phyloP scores from a whole-genome alignment of 1,139 yeast species.

The Nakaseomyces delphensis region DNA sequence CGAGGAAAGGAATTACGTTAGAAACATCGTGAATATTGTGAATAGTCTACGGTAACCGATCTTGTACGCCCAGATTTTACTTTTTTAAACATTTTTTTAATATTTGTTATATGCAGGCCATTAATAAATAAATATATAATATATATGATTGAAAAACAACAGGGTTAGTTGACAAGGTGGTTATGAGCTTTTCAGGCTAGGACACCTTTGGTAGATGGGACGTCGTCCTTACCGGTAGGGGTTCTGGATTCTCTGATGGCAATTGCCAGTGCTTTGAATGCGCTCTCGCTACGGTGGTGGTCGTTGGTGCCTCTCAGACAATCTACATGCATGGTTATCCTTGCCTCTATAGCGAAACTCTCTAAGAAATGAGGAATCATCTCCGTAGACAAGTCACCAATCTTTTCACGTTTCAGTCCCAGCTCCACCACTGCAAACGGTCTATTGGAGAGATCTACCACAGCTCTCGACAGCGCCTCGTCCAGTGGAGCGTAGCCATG shows the following conservation, averaged over 20 bases:
- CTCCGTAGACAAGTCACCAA: constrained; percentile 87
- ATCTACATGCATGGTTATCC: constrained; percentile 87
- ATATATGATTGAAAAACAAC: no score
- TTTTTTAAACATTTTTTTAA: no score
- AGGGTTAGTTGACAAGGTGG: no score
- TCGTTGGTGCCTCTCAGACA: constrained; percentile 89
- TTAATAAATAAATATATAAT: background rate
- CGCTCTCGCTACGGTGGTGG: constrained; percentile 93
- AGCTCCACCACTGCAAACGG: constrained; percentile 87
- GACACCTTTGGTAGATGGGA: constrained; percentile 95
- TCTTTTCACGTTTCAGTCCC: constrained; percentile 83
- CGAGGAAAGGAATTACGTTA: background rate
- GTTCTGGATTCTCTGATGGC: constrained; percentile 84
- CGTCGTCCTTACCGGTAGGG: constrained; percentile 76
- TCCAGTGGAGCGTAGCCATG: constrained; percentile 90
- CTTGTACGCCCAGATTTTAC: no score
- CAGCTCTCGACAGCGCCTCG: constrained; percentile 91
- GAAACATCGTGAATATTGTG: constrained; percentile 9
- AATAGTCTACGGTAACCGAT: constrained; percentile 4
- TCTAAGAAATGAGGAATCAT: constrained; percentile 96
- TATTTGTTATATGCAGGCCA: background rate
- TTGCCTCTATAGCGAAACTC: constrained; percentile 88
- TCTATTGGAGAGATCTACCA: constrained; percentile 84
- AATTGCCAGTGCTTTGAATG: constrained; percentile 89
- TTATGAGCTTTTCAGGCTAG: constrained; percentile 29